Base-by-base conservation (phyloP, 2,329 filamentous ascomycete species). In the Trichophaea hybrida region DNA sequence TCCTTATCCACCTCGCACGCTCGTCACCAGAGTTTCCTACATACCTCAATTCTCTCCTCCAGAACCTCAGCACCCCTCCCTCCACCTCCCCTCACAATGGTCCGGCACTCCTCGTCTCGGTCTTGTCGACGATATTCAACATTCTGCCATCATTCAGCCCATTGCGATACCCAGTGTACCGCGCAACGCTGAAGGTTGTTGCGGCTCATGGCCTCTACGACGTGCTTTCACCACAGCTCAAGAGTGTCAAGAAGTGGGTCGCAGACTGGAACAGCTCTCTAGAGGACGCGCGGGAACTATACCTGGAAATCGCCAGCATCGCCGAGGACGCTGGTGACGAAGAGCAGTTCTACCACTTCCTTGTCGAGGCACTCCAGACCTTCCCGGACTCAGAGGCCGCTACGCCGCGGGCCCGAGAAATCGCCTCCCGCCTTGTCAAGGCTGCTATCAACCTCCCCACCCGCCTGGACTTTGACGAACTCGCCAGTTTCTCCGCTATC, bases 101-200 rank as follows among this genome's bases (percentile, higher is more conserved):
- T 68, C 79, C 85, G 64, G 85, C 86, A 54, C 81, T 98, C 66
- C 88, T 89, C 65, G 84, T 97, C 68, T 89, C 88, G 67, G 86
- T 93, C 68, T 81, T 98, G 68, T 89, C 88, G 71, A 96, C 90
- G 69, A 83, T 98, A 71, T 98, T 97, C 84, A 98, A 98, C 80
- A 85, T 94, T 66, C 80, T 97, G 67, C 76, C 83, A 67, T 76
- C 83, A 63, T 77, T 83, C 70, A 85, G 89, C 71, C 84, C 88
- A 58, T 80, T 87, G 71, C 84, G 93, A 63, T 95, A 85, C 75
- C 86, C 95, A 71, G 88, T 98, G 61, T 87, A 98, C 70, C 79
- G 93, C 72, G 83, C 89, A 70, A 89, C 96, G 68, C 75, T 97
- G 65, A 84, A 84, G 68, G 86, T 96, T 69, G 82, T 96, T 72